Conservation (phyloP, 73 alveolate genomes). For the Paramecium biaurelia region DNA sequence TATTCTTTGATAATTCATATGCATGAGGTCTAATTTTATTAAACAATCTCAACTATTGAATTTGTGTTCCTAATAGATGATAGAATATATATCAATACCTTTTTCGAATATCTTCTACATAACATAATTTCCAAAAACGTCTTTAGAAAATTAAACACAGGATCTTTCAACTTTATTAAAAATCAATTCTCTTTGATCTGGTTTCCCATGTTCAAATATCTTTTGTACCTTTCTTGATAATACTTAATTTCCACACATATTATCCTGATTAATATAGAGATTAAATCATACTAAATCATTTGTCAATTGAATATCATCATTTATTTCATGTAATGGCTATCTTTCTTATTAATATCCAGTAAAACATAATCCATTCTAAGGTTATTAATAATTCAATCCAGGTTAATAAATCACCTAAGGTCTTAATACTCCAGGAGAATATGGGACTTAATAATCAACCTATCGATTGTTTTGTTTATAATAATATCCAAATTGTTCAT, state of each 20-base stretch:
- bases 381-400: not conserved
- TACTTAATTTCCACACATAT: constrained; percentile 34
- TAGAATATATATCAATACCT: not conserved
- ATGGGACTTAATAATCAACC: not conserved
- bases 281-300: not conserved
- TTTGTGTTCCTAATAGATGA: not conserved
- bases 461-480: not conserved
- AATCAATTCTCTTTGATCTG: constrained; percentile 6
- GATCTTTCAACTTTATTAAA: constrained; percentile 45
- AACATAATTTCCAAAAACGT: constrained; percentile 37
- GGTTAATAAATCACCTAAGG: not conserved
- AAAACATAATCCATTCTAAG: not conserved
- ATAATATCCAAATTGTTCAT: not conserved
- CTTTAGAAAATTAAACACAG: constrained; percentile 33
- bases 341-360: not conserved
- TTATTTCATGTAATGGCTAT: not conserved
- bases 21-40: constrained; percentile 21
- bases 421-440: not conserved
- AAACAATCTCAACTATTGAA: not conserved
- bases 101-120: constrained; percentile 11
- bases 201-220: constrained; percentile 38
- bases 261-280: not conserved
- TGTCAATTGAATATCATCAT: constrained; percentile 29
- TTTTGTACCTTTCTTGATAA: constrained; percentile 14
- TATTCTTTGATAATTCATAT: constrained; percentile 38